Percentiles rank a stretch among this genome's conserved stretches.
Evolutionary conservation across 306 rosid genomes (phyloP).

Genomic region (Leucaena leucocephala): DNA sequence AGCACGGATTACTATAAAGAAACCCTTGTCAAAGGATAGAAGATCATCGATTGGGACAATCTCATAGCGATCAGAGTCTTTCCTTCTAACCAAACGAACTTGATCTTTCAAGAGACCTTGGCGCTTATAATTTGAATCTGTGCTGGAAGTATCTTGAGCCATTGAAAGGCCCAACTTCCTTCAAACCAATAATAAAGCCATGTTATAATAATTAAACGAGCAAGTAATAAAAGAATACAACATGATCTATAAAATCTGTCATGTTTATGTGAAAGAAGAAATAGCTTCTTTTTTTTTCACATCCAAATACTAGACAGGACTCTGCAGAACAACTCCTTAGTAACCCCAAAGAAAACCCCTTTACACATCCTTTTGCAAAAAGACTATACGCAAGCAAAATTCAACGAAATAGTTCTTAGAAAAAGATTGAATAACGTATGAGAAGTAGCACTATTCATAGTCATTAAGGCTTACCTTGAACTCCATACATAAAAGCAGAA

Average conservation of each 20-base stretch:
- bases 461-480: neutral
- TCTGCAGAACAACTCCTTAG: neutral
- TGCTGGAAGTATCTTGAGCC: conserved; percentile 57
- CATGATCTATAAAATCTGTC: conserved; percentile 1
- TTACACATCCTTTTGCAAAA: neutral
- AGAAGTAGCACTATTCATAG: neutral
- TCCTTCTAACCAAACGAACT: conserved; percentile 78
- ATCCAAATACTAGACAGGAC: neutral
- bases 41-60: conserved; percentile 69
- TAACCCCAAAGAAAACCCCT: conserved; percentile 19
- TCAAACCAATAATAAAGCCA: conserved; percentile 27
- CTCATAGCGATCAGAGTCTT: conserved; percentile 68
- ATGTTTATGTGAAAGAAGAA: conserved; percentile 5
- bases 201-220: conserved; percentile 24
- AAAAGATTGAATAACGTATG: neutral
- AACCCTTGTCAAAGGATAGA: conserved; percentile 95
- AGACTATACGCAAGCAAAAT: neutral
- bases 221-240: conserved; percentile 28
- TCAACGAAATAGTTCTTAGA: neutral
- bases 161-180: conserved; percentile 52
- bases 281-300: neutral
- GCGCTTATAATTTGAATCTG: conserved; percentile 65
- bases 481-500: neutral
- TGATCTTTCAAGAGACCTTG: conserved; percentile 93
- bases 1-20: conserved; percentile 89